Evolutionary conservation across 73 alveolate genomes (phyloP), one percentile per base, ranked within the genome.

Genomic region (Paraurostyla sp.): DNA sequence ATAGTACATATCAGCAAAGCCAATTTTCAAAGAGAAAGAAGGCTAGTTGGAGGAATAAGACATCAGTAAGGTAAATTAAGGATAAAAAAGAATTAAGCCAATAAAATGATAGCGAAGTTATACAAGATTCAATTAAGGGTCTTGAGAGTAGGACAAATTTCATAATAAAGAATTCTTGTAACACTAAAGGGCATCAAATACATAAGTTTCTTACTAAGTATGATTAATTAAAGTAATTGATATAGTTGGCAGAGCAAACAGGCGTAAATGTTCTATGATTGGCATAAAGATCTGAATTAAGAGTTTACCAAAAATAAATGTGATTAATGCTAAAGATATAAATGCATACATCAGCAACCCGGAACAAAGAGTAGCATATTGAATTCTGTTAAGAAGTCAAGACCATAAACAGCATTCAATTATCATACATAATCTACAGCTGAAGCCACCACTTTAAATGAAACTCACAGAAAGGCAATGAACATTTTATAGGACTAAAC

Each of bases 91-190:
- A 13, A 6, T 56, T 9, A 56, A 18, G 9, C 7, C 9, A n/a
- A 56, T n/a, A 60, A 35, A 18, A 29, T 4, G 80, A 62, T 30
- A 35, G 29, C 80, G 54, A 43, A 0, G 18, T 73, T 6, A 43
- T 45, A 4, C 22, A 51, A 11, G 49, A 73, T 9, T 32, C 86
- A 45, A 25, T 73, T 23, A 43, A 73, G 7, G 65, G 71, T 3
- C 30, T 73, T 43, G 86, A 73, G 46, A 73, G 65, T 43, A 73
- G 52, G 27, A 48, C 86, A 2, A 73, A 73, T 48, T 73, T 73
- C 46, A 30, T 48, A 13, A 32, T 52, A 20, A 0, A 7, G 38
- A 73, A 73, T 48, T 48, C 43, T 7, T 73, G 65, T 16, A 35
- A 73, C 33, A 73, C 86, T 9, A 20, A 73, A 13, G 86, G 86